These are phyloP conservation scores for Petrea volubilis DNA, from an alignment of 257 asterid genomes.

Conservation along the genomic window DNA sequence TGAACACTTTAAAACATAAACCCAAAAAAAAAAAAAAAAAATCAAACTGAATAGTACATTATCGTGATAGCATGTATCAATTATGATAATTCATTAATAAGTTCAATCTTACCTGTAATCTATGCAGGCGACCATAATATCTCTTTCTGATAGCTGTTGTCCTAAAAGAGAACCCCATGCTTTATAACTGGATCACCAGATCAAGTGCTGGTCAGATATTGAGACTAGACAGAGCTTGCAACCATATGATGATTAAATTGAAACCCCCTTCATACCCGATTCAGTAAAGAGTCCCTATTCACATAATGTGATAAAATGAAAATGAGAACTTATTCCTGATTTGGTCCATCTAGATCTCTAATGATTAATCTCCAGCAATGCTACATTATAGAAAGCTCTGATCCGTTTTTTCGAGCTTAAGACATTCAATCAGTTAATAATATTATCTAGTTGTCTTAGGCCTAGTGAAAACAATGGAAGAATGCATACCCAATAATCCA, in stretches of 20 bases:
- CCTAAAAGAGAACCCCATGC: conserved; percentile 99
- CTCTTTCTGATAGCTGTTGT: conserved; percentile 89
- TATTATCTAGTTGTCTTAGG: neutral
- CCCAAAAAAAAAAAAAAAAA: too few relatives aligned
- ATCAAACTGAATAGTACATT: neutral
- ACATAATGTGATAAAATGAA: too few relatives aligned
- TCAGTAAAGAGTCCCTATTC: too few relatives aligned
- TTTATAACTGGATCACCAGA: conserved; percentile 71
- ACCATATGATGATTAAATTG: neutral
- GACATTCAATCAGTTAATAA: neutral
- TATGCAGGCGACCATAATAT: conserved; percentile 92
- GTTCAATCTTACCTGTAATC: conserved; percentile 76
- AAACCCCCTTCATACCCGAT: neutral
- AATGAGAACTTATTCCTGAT: too few relatives aligned
- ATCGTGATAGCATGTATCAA: neutral
- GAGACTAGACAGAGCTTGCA: neutral
- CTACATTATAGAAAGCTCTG: neutral
- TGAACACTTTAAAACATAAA: neutral
- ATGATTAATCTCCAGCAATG: too few relatives aligned
- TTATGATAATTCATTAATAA: neutral
- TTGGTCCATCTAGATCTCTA: too few relatives aligned
- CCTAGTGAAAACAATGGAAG: neutral
- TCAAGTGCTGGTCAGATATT: conserved; percentile 19
- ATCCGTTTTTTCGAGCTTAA: neutral
- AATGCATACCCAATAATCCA: conserved; percentile 88